Conservation (phyloP, 208 protist genomes). For the Leishmania lainsoni region DNA sequence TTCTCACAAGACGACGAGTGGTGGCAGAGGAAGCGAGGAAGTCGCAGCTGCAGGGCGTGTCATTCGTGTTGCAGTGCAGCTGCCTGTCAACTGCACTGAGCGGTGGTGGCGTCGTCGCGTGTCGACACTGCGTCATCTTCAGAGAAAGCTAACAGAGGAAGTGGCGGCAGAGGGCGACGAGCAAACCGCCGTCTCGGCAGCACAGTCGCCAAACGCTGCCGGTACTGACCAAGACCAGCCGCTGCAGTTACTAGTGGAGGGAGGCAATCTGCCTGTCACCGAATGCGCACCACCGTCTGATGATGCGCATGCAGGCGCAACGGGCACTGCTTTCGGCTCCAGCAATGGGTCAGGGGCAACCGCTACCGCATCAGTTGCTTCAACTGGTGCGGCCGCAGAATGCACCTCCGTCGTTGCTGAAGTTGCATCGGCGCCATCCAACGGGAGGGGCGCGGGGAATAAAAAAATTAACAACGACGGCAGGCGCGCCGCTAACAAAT, state of each 20-base stretch:
- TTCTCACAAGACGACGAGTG: not conserved
- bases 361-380: not conserved
- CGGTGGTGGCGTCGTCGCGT: constrained; percentile 25
- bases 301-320: not conserved
- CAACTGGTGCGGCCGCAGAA: not conserved
- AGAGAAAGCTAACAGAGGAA: constrained; percentile 4
- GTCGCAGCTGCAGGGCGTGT: not conserved
- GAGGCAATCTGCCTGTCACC: not conserved
- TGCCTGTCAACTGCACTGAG: constrained; percentile 15
- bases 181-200: too few relatives aligned
- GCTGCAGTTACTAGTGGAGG: not conserved
- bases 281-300: not conserved
- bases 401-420: not conserved
- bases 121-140: constrained; percentile 6
- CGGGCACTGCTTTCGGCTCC: not conserved
- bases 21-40: not conserved
- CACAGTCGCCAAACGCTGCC: not conserved
- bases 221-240: not conserved
- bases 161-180: constrained; percentile 21
- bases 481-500: not conserved
- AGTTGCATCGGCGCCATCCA: not conserved
- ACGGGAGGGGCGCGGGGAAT: not conserved
- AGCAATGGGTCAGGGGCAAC: not conserved
- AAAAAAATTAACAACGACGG: not conserved
- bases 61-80: constrained; percentile 28